Evolutionary conservation across 2,329 filamentous ascomycete species (phyloP), one percentile per base, ranked within the genome.

Genomic region (Fusarium sacchari): DNA sequence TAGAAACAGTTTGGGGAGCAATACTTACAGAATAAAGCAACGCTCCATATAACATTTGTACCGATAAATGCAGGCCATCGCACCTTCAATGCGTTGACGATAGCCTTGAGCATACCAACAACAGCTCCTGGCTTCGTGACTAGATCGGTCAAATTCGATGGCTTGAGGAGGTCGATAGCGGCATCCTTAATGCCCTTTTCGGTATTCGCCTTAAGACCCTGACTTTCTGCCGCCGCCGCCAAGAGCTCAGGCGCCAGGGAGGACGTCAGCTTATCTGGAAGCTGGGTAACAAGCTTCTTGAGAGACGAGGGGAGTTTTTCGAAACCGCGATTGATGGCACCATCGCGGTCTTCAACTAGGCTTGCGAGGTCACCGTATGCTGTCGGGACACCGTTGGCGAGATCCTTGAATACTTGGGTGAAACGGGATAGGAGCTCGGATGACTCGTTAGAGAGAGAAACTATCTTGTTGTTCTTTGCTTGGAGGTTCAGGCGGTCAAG

Each of bases 11-110:
- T 24, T 22, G n/a, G n/a, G 30, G 24, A 22, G 22, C 9, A 30
- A 28, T 26, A 80, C 92, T 87, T 88, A 96, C 94, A 86, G 79
- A 97, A 97, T 4, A 98, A 85, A 1, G 94, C 95, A 73, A 98
- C 85, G 72, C 94, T 96, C 91, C 97, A 94, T 22, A 98, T 86
- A 24, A 97, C 91, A 81, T 97, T 98, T 61, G 96, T 95, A 18
- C 95, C 95, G 69, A 97, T 89, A 71, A 98, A 92, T 2, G 95
- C 95, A 0, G 96, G 96, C 88, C 97, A 98, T 50, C 96, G 87
- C 69, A 94, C 86, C 83, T 95, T 94, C 64, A 99, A 83, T 59
- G 95, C 96, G 67, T 94, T 94, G 79, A 98, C 91, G 63, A 98
- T 97, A n/a, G 93, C 94, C 79, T 93, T 92, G 52, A 99, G 84